Base-by-base conservation (phyloP, 441 rosid genomes). In the Pelargonium australe region DNA sequence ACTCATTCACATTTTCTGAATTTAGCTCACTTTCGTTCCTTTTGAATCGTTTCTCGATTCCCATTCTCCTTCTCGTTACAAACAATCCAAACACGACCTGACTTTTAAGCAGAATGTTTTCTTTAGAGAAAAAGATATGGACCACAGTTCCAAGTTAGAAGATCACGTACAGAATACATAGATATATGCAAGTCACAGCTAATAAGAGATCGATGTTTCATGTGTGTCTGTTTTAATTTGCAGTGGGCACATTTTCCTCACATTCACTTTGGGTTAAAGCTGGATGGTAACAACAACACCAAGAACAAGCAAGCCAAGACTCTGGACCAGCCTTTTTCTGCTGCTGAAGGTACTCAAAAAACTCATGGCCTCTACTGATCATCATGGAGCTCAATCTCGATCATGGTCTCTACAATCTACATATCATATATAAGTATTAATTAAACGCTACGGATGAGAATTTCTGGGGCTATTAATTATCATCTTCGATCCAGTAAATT, bases 221-320 rank as follows among this genome's bases (percentile, higher is more conserved):
- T 51, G 58, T 51, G 6, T 14, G 14, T 17, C 43, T 17, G 20
- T 58, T 28, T 62, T 82, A n/a, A n/a, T n/a, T n/a, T n/a, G 85
- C 81, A 95, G 99, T 95, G 99, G 99, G 99, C 99, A 80, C 97
- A 95, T 86, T 91, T 87, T 71, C 99, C 99, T 70, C 96, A 86
- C 77, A 90, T 95, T 73, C 97, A 95, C 84, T 91, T 87, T 77
- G 96, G 97, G 43, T 72, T 87, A 76, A 94, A 88, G 82, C 78
- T 88, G 87, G 96, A 94, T 60, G 86, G 91, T 0, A 31, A 31
- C 66, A 89, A 45, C 62, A 37, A 37, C 67, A 88, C 5, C 62
- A 57, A 57, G 62, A 57, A 82, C 84, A 89, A 87, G 80, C 85
- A 82, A 78, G 87, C 84, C 19, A 85, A 83, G 28, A 57, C 62